These are phyloP conservation scores for Pseudomonodictys pantanalensis DNA, from an alignment of 495 filamentous ascomycete species.

Conservation along the genomic window DNA sequence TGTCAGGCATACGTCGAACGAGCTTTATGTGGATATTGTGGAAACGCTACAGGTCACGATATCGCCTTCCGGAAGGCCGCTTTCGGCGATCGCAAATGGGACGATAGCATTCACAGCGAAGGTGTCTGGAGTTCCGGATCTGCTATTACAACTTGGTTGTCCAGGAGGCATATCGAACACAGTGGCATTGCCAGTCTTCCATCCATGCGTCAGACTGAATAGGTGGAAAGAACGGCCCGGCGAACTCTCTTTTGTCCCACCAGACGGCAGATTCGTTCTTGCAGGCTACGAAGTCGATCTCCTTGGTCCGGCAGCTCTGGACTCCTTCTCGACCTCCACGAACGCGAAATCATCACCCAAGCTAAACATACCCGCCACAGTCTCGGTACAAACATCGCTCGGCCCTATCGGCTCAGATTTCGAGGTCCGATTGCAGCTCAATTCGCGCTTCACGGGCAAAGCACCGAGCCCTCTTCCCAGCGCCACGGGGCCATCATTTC, in stretches of 20 bases:
- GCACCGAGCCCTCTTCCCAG: constrained; percentile 12
- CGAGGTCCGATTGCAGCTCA: constrained; percentile 75
- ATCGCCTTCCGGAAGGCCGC: constrained; percentile 81
- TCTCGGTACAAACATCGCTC: constrained; percentile 77
- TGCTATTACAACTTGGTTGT: constrained; percentile 73
- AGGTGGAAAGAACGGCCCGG: constrained; percentile 85
- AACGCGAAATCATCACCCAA: constrained; percentile 47
- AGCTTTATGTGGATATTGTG: constrained; percentile 94
- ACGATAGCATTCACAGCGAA: constrained; percentile 94
- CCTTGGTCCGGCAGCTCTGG: constrained; percentile 45
- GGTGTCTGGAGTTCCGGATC: constrained; percentile 88
- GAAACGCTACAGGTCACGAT: constrained; percentile 84
- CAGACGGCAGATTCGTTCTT: constrained; percentile 91
- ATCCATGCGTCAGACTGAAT: constrained; percentile 86
- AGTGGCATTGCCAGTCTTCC: constrained; percentile 89
- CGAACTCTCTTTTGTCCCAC: constrained; percentile 89
- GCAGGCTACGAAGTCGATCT: constrained; percentile 94
- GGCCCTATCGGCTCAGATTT: constrained; percentile 77
- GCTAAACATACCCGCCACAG: constrained; percentile 73
- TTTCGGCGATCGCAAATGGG: constrained; percentile 84
- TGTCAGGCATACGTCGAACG: constrained; percentile 93
- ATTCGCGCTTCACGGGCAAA: constrained; percentile 50
- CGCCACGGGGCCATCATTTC: constrained; percentile 28
- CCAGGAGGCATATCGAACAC: constrained; percentile 67
- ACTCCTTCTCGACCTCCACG: constrained; percentile 17